Percentiles rank a stretch among this genome's conserved stretches.
phyloP scores from a whole-genome alignment of 495 filamentous ascomycete genomes.

The Thermothielavioides terrestris region DNA sequence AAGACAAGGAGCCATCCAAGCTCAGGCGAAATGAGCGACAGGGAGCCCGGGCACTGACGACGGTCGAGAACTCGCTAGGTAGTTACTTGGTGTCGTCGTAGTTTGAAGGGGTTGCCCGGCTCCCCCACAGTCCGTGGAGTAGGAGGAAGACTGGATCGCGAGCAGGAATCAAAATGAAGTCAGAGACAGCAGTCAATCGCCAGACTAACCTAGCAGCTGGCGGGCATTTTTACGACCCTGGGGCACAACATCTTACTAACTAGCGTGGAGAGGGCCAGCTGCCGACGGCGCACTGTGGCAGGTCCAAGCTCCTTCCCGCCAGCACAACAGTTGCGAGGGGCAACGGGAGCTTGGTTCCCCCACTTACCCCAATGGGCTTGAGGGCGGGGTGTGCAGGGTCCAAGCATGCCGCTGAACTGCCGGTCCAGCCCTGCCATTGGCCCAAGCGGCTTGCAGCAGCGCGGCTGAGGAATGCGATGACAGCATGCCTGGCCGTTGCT shows the following conservation, averaged over 20 bases:
- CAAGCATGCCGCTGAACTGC: background rate
- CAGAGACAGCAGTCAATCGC: background rate
- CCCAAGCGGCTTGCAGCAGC: background rate
- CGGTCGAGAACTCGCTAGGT: background rate
- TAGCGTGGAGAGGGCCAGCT: background rate
- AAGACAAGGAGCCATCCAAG: constrained; percentile 1
- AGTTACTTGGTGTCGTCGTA: background rate
- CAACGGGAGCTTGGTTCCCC: constrained; percentile 8
- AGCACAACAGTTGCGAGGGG: constrained; percentile 12
- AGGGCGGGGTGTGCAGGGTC: background rate
- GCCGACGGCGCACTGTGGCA: background rate
- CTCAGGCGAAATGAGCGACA: background rate
- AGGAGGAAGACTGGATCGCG: background rate
- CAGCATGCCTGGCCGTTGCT: background rate
- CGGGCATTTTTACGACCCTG: background rate
- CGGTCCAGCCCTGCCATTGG: background rate
- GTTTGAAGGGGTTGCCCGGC: constrained; percentile 1
- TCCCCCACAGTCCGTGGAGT: constrained; percentile 3
- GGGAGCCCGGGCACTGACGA: background rate
- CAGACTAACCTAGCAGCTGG: constrained; percentile 2
- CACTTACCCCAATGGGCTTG: constrained; percentile 12
- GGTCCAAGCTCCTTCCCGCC: constrained; percentile 9
- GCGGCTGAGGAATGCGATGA: background rate
- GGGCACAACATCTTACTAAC: background rate
- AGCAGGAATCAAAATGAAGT: background rate